Evolutionary conservation across 177 flowering plant genomes (phyloP), one percentile per base, ranked within the genome.

Genomic region (Vitis hybrid): DNA sequence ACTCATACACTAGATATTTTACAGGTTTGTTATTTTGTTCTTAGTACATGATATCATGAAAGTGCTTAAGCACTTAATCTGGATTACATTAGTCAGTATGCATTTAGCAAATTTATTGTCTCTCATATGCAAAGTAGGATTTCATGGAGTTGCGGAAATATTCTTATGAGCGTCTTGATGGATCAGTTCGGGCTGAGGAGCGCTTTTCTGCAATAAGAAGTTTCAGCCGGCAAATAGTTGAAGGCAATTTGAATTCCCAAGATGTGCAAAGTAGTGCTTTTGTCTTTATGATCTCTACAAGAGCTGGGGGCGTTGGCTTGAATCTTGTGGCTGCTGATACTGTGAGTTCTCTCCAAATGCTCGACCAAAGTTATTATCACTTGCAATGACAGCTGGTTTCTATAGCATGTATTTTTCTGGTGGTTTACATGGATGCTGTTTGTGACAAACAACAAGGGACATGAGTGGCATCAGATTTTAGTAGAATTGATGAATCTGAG

Each of bases 251-350:
- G 38, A 59, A 62, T 64, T 65, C 81, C 44, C 74, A 67, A 55
- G 62, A 71, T 68, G 75, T 78, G 62, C 73, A 76, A 61, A 71
- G 71, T 69, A 78, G 73, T 80, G 89, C 97, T 60, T 92, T 91
- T 86, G 88, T 95, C 66, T 92, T 95, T 78, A 65, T 95, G 90
- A 92, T 95, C 22, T 95, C 98, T 64, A 95, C 98, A 33, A 83
- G 97, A 81, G 97, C 98, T 69, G 98, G 98, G 22, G 98, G 98
- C 71, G 98, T 95, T 80, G 98, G 97, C 66, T 73, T 95, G 78
- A 95, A 95, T 88, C 97, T 95, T 71, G 91, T 91, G 66, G 94
- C 95, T 82, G 97, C 98, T 76, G 97, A 95, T 84, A 92, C 97
- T 17, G 97, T 94, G 74, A 87, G 97, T 81, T 65, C 62, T 62